Conservation (phyloP, 163 green algal species). For the Scenedesmus sp. region DNA sequence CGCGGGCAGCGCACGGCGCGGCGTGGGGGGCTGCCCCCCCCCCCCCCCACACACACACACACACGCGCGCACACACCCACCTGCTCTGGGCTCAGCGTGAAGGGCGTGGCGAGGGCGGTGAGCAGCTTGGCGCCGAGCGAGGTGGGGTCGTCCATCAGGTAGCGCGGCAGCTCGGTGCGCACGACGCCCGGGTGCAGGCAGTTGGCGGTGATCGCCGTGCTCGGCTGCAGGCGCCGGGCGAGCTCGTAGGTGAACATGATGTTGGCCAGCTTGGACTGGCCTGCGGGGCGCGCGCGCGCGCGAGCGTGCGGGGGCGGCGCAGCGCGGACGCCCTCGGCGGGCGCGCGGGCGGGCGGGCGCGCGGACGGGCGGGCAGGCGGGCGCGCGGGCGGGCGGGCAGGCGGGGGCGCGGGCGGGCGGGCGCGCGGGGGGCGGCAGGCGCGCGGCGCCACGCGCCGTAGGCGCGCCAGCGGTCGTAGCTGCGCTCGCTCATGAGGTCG, state of each 20-base stretch:
- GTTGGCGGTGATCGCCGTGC: slow-evolving; percentile 63
- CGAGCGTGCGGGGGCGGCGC: too few relatives aligned
- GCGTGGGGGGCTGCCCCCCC: not conserved
- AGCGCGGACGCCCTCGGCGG: too few relatives aligned
- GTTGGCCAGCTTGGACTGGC: slow-evolving; percentile 93
- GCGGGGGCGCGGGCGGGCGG: too few relatives aligned
- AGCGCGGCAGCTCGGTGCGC: slow-evolving; percentile 73
- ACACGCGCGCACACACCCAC: slow-evolving; percentile 2
- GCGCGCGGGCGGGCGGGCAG: too few relatives aligned
- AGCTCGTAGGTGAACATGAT: slow-evolving; percentile 94
- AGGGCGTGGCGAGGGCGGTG: slow-evolving; percentile 28
- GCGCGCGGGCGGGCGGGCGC: too few relatives aligned
- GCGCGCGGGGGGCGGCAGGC: not conserved
- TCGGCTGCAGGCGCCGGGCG: slow-evolving; percentile 39
- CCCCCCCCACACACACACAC: slow-evolving; percentile 9
- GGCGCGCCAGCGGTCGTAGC: slow-evolving; percentile 65
- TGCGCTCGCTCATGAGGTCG: slow-evolving; percentile 66
- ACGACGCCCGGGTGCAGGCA: slow-evolving; percentile 84
- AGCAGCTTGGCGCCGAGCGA: slow-evolving; percentile 26
- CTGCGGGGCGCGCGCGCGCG: slow-evolving; percentile 40
- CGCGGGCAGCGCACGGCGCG: not conserved
- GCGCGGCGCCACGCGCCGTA: slow-evolving; percentile 73
- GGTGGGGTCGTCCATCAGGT: slow-evolving; percentile 29
- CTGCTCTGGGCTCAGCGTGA: slow-evolving; percentile 43
- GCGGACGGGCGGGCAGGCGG: too few relatives aligned